Percentiles rank a stretch among this genome's conserved stretches.
Evolutionary conservation across 108 stramenopile genomes (phyloP).

Genomic region (Pseudonitzschia multiseries): DNA sequence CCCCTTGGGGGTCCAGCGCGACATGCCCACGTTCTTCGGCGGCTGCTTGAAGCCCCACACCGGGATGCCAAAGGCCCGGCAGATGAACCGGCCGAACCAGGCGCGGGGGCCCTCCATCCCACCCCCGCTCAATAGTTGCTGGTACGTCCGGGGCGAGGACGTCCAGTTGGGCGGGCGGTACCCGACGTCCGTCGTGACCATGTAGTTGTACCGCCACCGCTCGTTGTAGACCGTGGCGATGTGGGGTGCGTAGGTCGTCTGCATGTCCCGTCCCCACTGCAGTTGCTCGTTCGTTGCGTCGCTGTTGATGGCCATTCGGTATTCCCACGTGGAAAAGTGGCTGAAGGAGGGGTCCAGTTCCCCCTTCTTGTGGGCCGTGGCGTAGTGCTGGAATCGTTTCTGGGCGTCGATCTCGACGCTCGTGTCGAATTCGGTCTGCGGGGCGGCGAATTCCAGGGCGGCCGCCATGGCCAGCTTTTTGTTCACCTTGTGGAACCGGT

Average conservation of each 20-base stretch:
- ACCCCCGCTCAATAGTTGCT: slow-evolving; percentile 49
- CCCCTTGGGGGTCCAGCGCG: slow-evolving; percentile 50
- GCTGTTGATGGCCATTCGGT: slow-evolving; percentile 46
- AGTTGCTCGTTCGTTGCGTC: slow-evolving; percentile 49
- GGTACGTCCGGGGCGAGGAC: slow-evolving; percentile 45
- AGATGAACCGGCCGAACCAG: slow-evolving; percentile 52
- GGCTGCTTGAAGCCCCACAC: slow-evolving; percentile 49
- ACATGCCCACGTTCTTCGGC: slow-evolving; percentile 44
- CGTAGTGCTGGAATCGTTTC: slow-evolving; percentile 49
- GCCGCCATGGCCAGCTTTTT: slow-evolving; percentile 49
- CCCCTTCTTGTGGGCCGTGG: slow-evolving; percentile 42
- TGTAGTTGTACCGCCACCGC: slow-evolving; percentile 34
- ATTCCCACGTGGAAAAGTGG: slow-evolving; percentile 44
- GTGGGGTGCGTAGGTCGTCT: slow-evolving; percentile 52
- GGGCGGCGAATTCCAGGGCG: slow-evolving; percentile 40
- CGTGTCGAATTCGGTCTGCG: slow-evolving; percentile 36
- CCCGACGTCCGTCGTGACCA: slow-evolving; percentile 43
- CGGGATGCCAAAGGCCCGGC: slow-evolving; percentile 54
- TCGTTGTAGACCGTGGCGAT: slow-evolving; percentile 46
- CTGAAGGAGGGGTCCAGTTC: slow-evolving; percentile 48
- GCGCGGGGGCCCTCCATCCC: slow-evolving; percentile 51
- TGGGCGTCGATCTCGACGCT: slow-evolving; percentile 42
- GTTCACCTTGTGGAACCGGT: slow-evolving; percentile 45
- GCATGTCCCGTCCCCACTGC: slow-evolving; percentile 47
- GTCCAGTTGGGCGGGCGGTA: slow-evolving; percentile 46